phyloP scores from a whole-genome alignment of 2,329 filamentous ascomycete genomes.

The Plenodomus lindquistii region DNA sequence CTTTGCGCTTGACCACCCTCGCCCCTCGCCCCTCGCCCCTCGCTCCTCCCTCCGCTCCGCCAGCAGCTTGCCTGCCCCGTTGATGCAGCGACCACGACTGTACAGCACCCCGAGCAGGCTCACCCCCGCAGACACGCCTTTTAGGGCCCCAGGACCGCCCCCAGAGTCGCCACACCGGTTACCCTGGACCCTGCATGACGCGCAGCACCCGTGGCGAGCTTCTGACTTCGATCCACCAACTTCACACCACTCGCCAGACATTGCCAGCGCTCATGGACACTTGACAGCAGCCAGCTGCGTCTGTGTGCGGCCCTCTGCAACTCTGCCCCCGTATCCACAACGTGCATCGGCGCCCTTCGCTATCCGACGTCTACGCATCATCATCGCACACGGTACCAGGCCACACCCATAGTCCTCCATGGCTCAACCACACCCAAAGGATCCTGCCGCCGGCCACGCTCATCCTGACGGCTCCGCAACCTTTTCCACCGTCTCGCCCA shows the following conservation, averaged over 20 bases:
- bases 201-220: conserved; percentile 13
- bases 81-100: conserved; percentile 9
- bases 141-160: conserved; percentile 10
- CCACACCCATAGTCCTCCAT: conserved; percentile 19
- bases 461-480: conserved; percentile 5
- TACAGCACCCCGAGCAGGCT: conserved; percentile 1
- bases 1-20: conserved; percentile 8
- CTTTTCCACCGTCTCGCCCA: conserved; percentile 17
- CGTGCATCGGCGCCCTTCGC: neutral
- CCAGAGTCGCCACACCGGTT: conserved; percentile 13
- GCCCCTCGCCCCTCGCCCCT: conserved; percentile 8
- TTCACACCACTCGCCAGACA: conserved; percentile 5
- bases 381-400: conserved; percentile 1
- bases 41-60: conserved; percentile 4
- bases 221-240: conserved; percentile 1
- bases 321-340: conserved; percentile 4
- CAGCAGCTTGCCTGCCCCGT: conserved; percentile 9
- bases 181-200: conserved; percentile 26
- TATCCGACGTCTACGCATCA: neutral
- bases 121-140: conserved; percentile 9
- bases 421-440: conserved; percentile 29
- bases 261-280: conserved; percentile 22
- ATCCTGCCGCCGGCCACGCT: conserved; percentile 13
- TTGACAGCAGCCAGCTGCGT: conserved; percentile 14
- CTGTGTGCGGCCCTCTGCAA: conserved; percentile 11